phyloP scores from a whole-genome alignment of 2,329 filamentous ascomycete species.

The Zymoseptoria crescenta region DNA sequence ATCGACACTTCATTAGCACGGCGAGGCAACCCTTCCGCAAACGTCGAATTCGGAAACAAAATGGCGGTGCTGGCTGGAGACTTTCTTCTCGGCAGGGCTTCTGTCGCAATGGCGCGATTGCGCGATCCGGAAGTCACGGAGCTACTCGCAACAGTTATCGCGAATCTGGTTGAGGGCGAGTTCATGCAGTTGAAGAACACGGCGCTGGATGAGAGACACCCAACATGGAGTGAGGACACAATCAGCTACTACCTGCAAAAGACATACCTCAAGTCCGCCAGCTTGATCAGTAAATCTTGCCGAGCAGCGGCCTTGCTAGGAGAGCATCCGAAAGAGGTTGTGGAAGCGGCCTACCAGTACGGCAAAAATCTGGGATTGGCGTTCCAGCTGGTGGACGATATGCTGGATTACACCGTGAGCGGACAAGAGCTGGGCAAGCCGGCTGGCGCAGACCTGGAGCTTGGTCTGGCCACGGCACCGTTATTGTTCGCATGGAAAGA shows the following conservation, averaged over 20 bases:
- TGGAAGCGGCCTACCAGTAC: conserved; percentile 86
- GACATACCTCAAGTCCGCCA: conserved; percentile 95
- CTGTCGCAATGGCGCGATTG: conserved; percentile 81
- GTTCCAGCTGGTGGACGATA: conserved; percentile 95
- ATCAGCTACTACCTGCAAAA: conserved; percentile 94
- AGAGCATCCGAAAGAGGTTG: conserved; percentile 64
- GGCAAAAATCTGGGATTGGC: conserved; percentile 89
- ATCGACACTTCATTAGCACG: conserved; percentile 87
- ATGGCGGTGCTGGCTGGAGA: conserved; percentile 98
- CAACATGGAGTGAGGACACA: conserved; percentile 78
- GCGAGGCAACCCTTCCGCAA: conserved; percentile 77
- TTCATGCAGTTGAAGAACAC: conserved; percentile 99
- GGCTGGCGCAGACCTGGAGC: conserved; percentile 83
- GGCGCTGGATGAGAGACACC: conserved; percentile 73
- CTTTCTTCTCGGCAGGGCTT: conserved; percentile 86
- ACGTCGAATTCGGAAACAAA: conserved; percentile 95
- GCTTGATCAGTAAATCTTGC: conserved; percentile 92
- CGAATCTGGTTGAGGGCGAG: conserved; percentile 94
- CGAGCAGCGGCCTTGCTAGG: conserved; percentile 82
- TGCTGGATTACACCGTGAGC: conserved; percentile 90
- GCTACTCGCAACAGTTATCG: conserved; percentile 89
- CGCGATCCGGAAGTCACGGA: conserved; percentile 92
- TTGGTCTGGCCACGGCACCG: conserved; percentile 89
- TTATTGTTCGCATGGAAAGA: conserved; percentile 84
- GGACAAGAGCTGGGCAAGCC: conserved; percentile 86